A percentile compares a stretch with the other conserved stretches of the same genome.
Conservation (phyloP, 768 basidiomycete species). For the Nidularia pulvinata region DNA sequence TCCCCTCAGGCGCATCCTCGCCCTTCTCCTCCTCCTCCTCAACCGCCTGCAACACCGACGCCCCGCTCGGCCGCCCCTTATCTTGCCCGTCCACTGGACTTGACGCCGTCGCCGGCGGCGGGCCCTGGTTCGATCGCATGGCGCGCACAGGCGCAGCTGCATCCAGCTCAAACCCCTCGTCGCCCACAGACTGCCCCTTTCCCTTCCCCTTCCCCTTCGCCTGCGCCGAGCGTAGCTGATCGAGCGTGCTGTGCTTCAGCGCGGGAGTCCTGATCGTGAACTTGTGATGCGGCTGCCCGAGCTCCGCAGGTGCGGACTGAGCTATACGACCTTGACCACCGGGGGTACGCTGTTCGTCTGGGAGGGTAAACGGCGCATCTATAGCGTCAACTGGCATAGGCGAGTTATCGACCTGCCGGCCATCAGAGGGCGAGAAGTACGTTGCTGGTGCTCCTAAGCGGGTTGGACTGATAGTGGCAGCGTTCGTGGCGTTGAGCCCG, state of each 20-base stretch:
- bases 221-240: conserved; percentile 9
- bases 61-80: background rate
- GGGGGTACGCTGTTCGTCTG: background rate
- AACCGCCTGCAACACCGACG: background rate
- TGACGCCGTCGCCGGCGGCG: background rate
- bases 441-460: background rate
- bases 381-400: conserved; percentile 26
- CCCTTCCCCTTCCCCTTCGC: background rate
- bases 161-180: conserved; percentile 34
- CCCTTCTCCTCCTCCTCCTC: conserved; percentile 5
- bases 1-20: background rate
- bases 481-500: background rate
- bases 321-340: conserved; percentile 1
- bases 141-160: conserved; percentile 35
- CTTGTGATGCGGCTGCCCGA: conserved; percentile 33
- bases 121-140: conserved; percentile 12
- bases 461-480: background rate
- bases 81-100: background rate
- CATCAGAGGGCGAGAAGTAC: conserved; percentile 34
- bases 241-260: conserved; percentile 25
- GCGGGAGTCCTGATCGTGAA: conserved; percentile 21
- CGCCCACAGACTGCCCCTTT: background rate
- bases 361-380: background rate
- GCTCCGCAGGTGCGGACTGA: conserved; percentile 53
- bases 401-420: conserved; percentile 39